Evolutionary conservation across 257 asterid genomes (phyloP).

Genomic region (Verbena officinalis): DNA sequence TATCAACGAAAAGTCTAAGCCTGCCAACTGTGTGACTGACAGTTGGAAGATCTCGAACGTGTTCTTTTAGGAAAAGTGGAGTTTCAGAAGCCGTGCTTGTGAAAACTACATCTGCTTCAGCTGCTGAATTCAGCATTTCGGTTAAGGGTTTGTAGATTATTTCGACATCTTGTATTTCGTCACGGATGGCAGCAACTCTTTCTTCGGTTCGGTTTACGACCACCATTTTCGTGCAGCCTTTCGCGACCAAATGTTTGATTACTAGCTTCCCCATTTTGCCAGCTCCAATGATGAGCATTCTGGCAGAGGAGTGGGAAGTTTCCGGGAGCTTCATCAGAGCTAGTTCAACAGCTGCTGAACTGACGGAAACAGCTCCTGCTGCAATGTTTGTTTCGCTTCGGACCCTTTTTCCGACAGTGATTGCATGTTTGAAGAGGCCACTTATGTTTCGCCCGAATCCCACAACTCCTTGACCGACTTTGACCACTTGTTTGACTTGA

Average conservation of each 20-base stretch:
- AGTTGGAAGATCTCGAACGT: slow-evolving; percentile 56
- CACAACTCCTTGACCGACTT: slow-evolving; percentile 84
- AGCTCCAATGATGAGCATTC: slow-evolving; percentile 85
- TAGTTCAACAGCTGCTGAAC: slow-evolving; percentile 95
- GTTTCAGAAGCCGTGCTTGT: slow-evolving; percentile 88
- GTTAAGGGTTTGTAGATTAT: slow-evolving; percentile 68
- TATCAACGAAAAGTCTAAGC: slow-evolving; percentile 73
- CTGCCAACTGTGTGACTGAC: slow-evolving; percentile 53
- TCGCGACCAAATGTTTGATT: slow-evolving; percentile 86
- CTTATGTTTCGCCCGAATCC: slow-evolving; percentile 94
- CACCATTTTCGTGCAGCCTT: slow-evolving; percentile 89
- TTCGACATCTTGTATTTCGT: slow-evolving; percentile 71
- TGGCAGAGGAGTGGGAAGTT: slow-evolving; percentile 60
- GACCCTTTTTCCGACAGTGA: slow-evolving; percentile 92
- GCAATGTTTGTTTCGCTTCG: slow-evolving; percentile 90
- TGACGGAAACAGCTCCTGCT: slow-evolving; percentile 93
- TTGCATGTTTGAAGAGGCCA: slow-evolving; percentile 93
- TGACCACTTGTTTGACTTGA: slow-evolving; percentile 94
- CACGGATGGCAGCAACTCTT: slow-evolving; percentile 71
- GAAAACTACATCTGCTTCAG: slow-evolving; percentile 81
- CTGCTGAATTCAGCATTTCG: slow-evolving; percentile 64
- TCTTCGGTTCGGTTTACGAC: slow-evolving; percentile 84
- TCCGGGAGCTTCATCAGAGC: slow-evolving; percentile 90
- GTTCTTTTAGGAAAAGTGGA: slow-evolving; percentile 67
- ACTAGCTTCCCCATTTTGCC: slow-evolving; percentile 99